phyloP scores from a whole-genome alignment of 331 rosid species.

The Prunus yedoensis region DNA sequence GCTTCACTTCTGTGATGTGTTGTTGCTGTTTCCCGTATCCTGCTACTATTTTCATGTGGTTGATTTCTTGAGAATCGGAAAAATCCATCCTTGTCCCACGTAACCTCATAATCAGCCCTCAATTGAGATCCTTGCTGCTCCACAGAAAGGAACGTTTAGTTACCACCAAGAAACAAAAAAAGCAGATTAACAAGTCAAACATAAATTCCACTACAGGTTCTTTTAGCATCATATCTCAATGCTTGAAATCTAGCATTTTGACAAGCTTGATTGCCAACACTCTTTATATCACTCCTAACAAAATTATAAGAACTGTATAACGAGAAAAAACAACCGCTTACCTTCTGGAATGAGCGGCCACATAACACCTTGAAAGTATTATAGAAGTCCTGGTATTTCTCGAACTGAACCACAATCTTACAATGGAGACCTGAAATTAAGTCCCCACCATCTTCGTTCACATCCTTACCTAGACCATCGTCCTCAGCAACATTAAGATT shows the following conservation, averaged over 20 bases:
- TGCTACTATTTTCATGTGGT: constrained; percentile 36
- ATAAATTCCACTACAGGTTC: background rate
- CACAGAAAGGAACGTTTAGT: constrained; percentile 25
- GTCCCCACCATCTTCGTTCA: constrained; percentile 50
- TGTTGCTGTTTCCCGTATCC: constrained; percentile 30
- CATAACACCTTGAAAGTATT: constrained; percentile 72
- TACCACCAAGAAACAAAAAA: background rate
- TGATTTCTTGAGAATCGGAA: constrained; percentile 53
- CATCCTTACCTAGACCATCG: constrained; percentile 64
- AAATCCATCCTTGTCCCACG: constrained; percentile 75
- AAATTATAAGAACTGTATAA: background rate
- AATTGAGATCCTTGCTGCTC: constrained; percentile 79
- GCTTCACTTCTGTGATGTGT: constrained; percentile 64
- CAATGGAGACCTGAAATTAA: constrained; percentile 84
- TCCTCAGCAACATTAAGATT: constrained; percentile 89
- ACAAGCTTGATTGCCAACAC: background rate
- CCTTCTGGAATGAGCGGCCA: constrained; percentile 89
- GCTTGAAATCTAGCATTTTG: constrained; percentile 4
- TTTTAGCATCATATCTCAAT: background rate
- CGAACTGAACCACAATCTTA: constrained; percentile 90
- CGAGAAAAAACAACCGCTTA: constrained; percentile 22
- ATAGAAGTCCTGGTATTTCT: constrained; percentile 65
- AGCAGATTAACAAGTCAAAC: background rate
- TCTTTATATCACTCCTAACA: background rate
- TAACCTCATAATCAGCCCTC: constrained; percentile 81